These are phyloP conservation scores for Rostrohypoxylon terebratum DNA, from an alignment of 495 filamentous ascomycete species.

Conservation along the genomic window DNA sequence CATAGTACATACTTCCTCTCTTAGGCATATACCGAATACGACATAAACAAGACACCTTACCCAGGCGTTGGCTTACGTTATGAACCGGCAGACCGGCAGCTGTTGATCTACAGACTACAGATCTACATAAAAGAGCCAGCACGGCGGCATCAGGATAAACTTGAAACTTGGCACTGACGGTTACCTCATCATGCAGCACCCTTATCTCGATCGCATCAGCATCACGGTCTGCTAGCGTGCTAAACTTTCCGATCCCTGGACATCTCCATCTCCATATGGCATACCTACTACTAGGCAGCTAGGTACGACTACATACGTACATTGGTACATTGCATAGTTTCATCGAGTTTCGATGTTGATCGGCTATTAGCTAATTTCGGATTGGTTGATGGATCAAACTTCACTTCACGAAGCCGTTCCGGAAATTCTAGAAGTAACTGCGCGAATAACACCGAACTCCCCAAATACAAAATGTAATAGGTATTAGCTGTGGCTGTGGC, in stretches of 20 bases:
- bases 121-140: neutral
- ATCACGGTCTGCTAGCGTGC: neutral
- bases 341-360: neutral
- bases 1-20: neutral
- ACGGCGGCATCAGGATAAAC: neutral
- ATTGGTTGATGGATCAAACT: neutral
- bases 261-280: no score
- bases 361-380: neutral
- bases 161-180: constrained; percentile 17
- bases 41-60: constrained; percentile 11
- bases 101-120: no score
- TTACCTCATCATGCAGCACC: constrained; percentile 34
- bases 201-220: constrained; percentile 14
- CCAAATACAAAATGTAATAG: neutral
- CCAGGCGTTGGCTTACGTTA: constrained; percentile 1
- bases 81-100: neutral
- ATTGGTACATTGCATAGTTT: neutral
- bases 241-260: constrained; percentile 1
- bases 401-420: neutral
- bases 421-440: neutral
- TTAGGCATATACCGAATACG: neutral
- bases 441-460: neutral
- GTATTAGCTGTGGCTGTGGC: neutral
- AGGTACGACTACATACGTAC: no score
- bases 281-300: no score